phyloP scores from a whole-genome alignment of 73 alveolate species.

The Paramecium biaurelia region DNA sequence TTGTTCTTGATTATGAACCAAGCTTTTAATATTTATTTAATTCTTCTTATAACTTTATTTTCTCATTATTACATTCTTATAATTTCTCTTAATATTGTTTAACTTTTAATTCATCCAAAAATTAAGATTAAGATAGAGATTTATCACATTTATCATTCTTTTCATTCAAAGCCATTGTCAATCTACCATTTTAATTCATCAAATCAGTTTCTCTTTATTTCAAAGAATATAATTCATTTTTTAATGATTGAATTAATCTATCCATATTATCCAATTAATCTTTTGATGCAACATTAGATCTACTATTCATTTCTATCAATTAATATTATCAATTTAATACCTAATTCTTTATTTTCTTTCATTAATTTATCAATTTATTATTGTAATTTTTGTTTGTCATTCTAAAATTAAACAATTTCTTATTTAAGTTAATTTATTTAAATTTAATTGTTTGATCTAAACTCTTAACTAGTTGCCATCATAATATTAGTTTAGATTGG shows the following conservation, averaged over 20 bases:
- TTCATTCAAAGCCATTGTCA: slow-evolving; percentile 43
- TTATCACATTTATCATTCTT: neutral
- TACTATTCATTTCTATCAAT: neutral
- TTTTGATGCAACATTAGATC: neutral
- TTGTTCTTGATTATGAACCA: neutral
- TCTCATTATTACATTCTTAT: neutral
- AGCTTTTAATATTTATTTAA: neutral
- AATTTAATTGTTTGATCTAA: neutral
- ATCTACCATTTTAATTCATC: slow-evolving; percentile 5
- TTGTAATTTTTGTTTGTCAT: neutral
- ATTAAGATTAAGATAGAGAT: neutral
- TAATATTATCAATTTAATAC: neutral
- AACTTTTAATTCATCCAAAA: neutral
- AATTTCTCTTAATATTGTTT: neutral
- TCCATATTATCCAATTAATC: slow-evolving; percentile 15
- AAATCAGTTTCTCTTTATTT: slow-evolving; percentile 28
- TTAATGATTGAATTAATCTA: slow-evolving; percentile 9
- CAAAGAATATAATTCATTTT: neutral
- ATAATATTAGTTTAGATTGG: neutral
- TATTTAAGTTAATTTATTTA: neutral
- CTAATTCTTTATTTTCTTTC: neutral
- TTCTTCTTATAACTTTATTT: neutral
- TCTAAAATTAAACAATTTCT: neutral
- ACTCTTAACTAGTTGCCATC: neutral
- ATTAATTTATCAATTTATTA: neutral